Percentiles rank a stretch among this genome's conserved stretches.
phyloP scores from a whole-genome alignment of 1,139 yeast species.

The Blastobotrys elegans region DNA sequence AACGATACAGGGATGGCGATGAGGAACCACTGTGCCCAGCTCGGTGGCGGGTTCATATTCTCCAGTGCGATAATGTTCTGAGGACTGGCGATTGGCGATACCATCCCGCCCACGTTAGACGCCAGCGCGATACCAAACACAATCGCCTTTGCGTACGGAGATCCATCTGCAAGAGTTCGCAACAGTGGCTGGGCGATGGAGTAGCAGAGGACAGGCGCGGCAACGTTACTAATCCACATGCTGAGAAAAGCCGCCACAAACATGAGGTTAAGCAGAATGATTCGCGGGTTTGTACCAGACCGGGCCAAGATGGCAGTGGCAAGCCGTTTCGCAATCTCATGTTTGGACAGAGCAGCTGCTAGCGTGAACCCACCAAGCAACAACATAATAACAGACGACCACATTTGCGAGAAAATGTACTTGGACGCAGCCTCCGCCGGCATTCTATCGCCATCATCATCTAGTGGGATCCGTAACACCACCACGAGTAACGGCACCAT shows the following conservation, averaged over 20 bases:
- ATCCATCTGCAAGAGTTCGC: constrained; percentile 72
- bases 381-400: constrained; percentile 90
- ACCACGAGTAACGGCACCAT: constrained; percentile 77
- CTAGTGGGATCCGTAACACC: constrained; percentile 62
- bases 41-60: constrained; percentile 82
- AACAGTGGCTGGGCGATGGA: constrained; percentile 86
- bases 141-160: constrained; percentile 74
- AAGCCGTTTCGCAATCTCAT: constrained; percentile 77
- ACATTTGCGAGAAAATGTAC: constrained; percentile 79
- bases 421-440: constrained; percentile 64
- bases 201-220: constrained; percentile 89
- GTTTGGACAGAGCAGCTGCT: constrained; percentile 90
- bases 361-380: constrained; percentile 88
- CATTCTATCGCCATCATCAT: constrained; percentile 48
- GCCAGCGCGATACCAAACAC: constrained; percentile 89
- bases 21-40: constrained; percentile 94
- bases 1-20: constrained; percentile 76
- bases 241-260: constrained; percentile 76
- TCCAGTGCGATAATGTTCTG: constrained; percentile 89
- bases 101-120: constrained; percentile 91
- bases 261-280: constrained; percentile 75
- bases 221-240: constrained; percentile 96
- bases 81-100: constrained; percentile 94
- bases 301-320: constrained; percentile 74
- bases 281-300: constrained; percentile 82